Evolutionary conservation across 2,329 filamentous ascomycete species (phyloP).

Genomic region (Aspergillus amoenus): DNA sequence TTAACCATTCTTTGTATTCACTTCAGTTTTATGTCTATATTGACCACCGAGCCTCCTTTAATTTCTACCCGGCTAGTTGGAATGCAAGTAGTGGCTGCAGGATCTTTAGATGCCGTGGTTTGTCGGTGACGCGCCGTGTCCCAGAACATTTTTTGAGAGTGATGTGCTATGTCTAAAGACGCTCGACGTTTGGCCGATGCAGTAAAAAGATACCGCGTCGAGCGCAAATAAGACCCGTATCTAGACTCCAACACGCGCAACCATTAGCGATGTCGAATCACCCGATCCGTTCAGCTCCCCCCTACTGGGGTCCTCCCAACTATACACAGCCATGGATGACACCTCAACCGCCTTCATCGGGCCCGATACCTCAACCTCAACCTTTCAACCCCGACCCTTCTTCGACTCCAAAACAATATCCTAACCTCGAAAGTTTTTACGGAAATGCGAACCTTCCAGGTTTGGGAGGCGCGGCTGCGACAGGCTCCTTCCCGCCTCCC

Average conservation of each 20-base stretch:
- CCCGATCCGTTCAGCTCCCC: conserved; percentile 38
- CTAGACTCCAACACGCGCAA: neutral
- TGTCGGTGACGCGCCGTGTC: conserved; percentile 4
- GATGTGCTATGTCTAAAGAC: conserved; percentile 22
- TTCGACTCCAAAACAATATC: conserved; percentile 22
- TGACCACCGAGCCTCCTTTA: neutral
- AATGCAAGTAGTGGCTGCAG: neutral
- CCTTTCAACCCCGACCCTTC: conserved; percentile 26
- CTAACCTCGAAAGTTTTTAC: conserved; percentile 26
- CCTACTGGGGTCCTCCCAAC: conserved; percentile 40
- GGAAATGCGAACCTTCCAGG: conserved; percentile 32
- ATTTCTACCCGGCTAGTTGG: neutral
- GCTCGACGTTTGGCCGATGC: conserved; percentile 4
- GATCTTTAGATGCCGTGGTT: neutral
- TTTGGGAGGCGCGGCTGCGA: conserved; percentile 23
- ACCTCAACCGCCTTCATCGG: conserved; percentile 24
- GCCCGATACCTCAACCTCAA: conserved; percentile 24
- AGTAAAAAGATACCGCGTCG: conserved; percentile 6
- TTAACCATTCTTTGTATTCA: neutral
- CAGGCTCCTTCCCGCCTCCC: conserved; percentile 27
- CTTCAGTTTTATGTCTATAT: neutral
- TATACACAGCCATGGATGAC: conserved; percentile 41
- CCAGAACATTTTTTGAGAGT: conserved; percentile 11
- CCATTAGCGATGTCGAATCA: conserved; percentile 47
- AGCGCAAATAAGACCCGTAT: neutral